phyloP scores from a whole-genome alignment of 176 grass and related monocot genomes.

The maize (Zea mays) region Zm-B73-REFERENCE-NAM-5.0 NC_050101.1:116804501-116805000 shows the following conservation, averaged over 20 bases:
- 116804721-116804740: no score
- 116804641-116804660: not conserved
- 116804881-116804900: not conserved
- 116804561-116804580: not conserved
- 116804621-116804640: not conserved
- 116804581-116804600: not conserved
- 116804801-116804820: no score
- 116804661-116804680: not conserved
- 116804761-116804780: not conserved
- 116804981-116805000: no score
- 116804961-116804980: no score
- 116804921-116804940: no score
- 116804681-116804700: not conserved
- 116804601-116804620: not conserved
- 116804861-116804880: not conserved
- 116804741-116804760: not conserved
- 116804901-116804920: not conserved
- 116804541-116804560: no score
- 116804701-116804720: not conserved
- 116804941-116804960: no score
- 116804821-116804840: not conserved
- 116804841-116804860: not conserved
- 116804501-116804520: no score
- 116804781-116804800: not conserved
- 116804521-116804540: no score